These are phyloP conservation scores for Lasiodiplodia hormozganensis DNA, from an alignment of 2,329 filamentous ascomycete genomes.

Conservation along the genomic window DNA sequence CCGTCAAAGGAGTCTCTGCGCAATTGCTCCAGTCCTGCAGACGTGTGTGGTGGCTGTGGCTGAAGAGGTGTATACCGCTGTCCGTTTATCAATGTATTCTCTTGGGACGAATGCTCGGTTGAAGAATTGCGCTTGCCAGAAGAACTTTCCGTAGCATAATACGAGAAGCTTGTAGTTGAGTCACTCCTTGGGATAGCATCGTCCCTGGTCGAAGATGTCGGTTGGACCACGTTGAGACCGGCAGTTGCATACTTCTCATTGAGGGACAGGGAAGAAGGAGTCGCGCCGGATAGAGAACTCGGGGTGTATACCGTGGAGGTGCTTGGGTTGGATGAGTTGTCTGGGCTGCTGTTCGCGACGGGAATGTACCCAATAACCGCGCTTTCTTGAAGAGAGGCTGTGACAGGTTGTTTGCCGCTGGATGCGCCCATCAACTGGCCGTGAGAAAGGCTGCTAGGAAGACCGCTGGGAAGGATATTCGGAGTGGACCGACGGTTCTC, in stretches of 20 bases:
- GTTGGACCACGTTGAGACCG: not conserved
- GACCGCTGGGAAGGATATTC: not conserved
- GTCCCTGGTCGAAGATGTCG: not conserved
- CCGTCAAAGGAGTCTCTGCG: constrained; percentile 33
- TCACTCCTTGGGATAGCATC: constrained; percentile 36
- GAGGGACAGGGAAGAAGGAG: not conserved
- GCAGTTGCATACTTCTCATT: constrained; percentile 13
- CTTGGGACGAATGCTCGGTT: constrained; percentile 35
- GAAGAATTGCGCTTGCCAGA: constrained; percentile 40
- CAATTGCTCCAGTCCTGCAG: constrained; percentile 30
- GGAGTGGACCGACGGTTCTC: not conserved
- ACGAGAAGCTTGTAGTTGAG: constrained; percentile 48
- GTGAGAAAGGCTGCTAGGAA: not conserved
- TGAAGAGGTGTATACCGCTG: constrained; percentile 46
- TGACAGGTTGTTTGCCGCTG: not conserved
- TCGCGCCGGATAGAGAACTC: constrained; percentile 16
- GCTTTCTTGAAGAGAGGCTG: not conserved
- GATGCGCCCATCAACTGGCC: constrained; percentile 1
- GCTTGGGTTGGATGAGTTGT: constrained; percentile 17
- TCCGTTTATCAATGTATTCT: constrained; percentile 49
- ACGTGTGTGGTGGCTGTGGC: constrained; percentile 13
- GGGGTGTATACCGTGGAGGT: constrained; percentile 22
- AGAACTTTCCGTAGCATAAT: constrained; percentile 46
- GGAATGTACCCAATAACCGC: constrained; percentile 4
- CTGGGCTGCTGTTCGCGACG: constrained; percentile 11